A percentile compares a stretch with the other conserved stretches of the same genome.
These are phyloP conservation scores for Pistacia atlantica DNA, from an alignment of 345 rosid species.

Conservation along the genomic window DNA sequence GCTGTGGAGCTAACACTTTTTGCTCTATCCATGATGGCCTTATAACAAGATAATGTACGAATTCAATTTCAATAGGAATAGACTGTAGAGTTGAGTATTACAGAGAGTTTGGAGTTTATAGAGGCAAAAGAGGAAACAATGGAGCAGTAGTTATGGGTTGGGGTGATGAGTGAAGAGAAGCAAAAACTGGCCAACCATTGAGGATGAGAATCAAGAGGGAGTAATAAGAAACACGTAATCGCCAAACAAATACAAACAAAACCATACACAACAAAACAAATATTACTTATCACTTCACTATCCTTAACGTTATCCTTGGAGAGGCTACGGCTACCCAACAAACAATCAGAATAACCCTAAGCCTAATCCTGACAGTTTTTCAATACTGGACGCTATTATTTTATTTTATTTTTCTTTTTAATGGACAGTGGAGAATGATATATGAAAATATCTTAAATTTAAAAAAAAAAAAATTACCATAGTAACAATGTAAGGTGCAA, in stretches of 20 bases:
- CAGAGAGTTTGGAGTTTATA: neutral
- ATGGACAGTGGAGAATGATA: too few relatives aligned
- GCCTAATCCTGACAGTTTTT: too few relatives aligned
- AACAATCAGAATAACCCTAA: too few relatives aligned
- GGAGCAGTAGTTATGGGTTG: neutral
- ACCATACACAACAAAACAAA: neutral
- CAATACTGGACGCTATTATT: too few relatives aligned
- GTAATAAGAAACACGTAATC: slow-evolving; percentile 11
- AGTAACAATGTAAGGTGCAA: too few relatives aligned
- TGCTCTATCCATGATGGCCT: neutral
- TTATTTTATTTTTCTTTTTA: too few relatives aligned
- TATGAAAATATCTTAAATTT: too few relatives aligned
- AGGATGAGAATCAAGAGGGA: slow-evolving; percentile 28
- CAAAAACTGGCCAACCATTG: slow-evolving; percentile 24
- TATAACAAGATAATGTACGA: too few relatives aligned
- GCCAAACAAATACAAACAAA: neutral
- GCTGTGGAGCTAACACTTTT: neutral
- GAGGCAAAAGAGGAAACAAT: neutral
- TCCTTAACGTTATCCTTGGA: slow-evolving; percentile 13
- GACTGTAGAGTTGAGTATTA: too few relatives aligned
- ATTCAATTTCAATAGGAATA: too few relatives aligned
- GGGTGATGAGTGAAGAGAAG: neutral
- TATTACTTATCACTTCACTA: too few relatives aligned
- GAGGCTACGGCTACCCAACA: slow-evolving; percentile 6
- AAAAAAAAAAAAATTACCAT: too few relatives aligned